Evolutionary conservation across 441 rosid species (phyloP), one percentile per base, ranked within the genome.

Genomic region (Hura crepitans): DNA sequence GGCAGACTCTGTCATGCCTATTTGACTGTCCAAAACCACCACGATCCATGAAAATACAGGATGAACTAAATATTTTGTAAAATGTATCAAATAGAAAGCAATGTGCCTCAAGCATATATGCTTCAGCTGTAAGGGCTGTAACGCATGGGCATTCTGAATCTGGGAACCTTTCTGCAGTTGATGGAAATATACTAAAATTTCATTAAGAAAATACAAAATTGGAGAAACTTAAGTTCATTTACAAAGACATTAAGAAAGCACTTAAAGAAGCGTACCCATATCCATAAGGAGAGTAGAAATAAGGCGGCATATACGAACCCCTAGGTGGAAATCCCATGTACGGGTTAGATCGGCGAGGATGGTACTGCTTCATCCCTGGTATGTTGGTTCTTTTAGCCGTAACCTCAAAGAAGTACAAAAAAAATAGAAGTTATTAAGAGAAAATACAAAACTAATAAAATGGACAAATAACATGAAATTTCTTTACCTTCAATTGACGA

Each of bases 361-460:
- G 89, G 49, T 74, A 78, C 68, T 81, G 93, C 81, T 86, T 88
- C 94, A 88, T 86, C 60, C 94, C 91, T 56, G 93, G 93, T 27
- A 86, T 37, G 68, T 84, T 88, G 70, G 89, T 84, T 68, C 89
- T 78, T 84, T 88, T 88, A 3, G 80, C 81, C 25, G 89, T 86
- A 39, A 88, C 85, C 90, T 86, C 64, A n/a, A 22, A 72, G 62
- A 53, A 31, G n/a, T 13, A 25, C 2, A 18, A 23, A 27, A 62
- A 27, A 18, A 2, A 20, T 20, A 46, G 42, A 15, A 4, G 18
- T n/a, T 46, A 23, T 49, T 5, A 35, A 15, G 14, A 3, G 27
- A 11, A 20, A 8, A 7, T 37, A 27, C 15, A 17, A 54, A 13
- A 12, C 17, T 35, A n/a, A 22, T 13, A 11, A n/a, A 37, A 22